Evolutionary conservation across 805 yeast genomes (phyloP).

Genomic region (Wickerhamia fluorescens): DNA sequence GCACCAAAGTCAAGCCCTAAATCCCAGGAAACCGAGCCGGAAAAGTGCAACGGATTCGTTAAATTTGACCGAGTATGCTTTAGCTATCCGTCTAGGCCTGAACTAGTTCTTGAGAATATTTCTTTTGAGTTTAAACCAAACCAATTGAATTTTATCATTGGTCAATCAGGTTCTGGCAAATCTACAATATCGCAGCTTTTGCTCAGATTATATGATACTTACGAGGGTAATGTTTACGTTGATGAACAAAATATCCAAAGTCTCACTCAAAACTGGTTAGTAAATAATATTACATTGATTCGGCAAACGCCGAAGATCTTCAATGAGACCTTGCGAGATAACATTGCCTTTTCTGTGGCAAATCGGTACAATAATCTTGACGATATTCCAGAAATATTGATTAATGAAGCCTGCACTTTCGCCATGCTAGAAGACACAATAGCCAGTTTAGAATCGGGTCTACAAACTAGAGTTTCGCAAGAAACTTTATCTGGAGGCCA

Average conservation of each 20-base stretch:
- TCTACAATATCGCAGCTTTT: conserved; percentile 69
- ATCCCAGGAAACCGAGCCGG: conserved; percentile 1
- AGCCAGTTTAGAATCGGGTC: conserved; percentile 43
- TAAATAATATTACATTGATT: conserved; percentile 60
- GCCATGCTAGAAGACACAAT: conserved; percentile 48
- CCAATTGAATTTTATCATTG: conserved; percentile 59
- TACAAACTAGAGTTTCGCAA: conserved; percentile 44
- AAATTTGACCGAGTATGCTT: conserved; percentile 42
- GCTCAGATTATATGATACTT: conserved; percentile 47
- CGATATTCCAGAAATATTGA: conserved; percentile 12
- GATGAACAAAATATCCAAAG: conserved; percentile 44
- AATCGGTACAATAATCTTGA: conserved; percentile 12
- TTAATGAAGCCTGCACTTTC: conserved; percentile 41
- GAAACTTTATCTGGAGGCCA: conserved; percentile 81
- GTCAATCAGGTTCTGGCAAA: conserved; percentile 90
- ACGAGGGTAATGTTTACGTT: conserved; percentile 50
- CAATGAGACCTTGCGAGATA: conserved; percentile 53
- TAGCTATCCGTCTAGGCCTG: conserved; percentile 53
- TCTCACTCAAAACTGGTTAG: conserved; percentile 46
- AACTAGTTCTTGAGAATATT: conserved; percentile 41
- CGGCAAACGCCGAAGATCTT: conserved; percentile 68
- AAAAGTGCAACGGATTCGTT: conserved; percentile 1
- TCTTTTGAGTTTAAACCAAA: conserved; percentile 40
- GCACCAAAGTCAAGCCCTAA: no score
- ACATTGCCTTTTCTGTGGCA: conserved; percentile 48